A percentile compares a stretch with the other conserved stretches of the same genome.
These are phyloP conservation scores for Daldinia caldariorum DNA, from an alignment of 495 filamentous ascomycete species.

Conservation along the genomic window DNA sequence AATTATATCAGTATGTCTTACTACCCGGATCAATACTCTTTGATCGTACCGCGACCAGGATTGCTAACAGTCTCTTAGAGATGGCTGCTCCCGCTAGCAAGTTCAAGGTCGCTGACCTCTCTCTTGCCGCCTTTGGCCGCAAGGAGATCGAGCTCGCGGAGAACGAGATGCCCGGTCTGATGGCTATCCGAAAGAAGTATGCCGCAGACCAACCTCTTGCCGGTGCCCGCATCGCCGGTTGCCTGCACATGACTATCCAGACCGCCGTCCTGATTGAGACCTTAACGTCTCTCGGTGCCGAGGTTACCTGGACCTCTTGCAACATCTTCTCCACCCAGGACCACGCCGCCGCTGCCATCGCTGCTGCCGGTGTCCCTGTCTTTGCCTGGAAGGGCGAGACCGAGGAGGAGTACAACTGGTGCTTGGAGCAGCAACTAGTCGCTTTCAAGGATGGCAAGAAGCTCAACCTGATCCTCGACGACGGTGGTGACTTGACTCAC, in stretches of 20 bases:
- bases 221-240: slow-evolving; percentile 91
- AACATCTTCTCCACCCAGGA: slow-evolving; percentile 99
- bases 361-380: slow-evolving; percentile 91
- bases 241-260: slow-evolving; percentile 99
- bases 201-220: slow-evolving; percentile 90
- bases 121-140: slow-evolving; percentile 96
- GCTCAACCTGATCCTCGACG: slow-evolving; percentile 98
- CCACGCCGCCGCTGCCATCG: slow-evolving; percentile 97
- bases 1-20: slow-evolving; percentile 25
- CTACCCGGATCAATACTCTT: neutral
- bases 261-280: slow-evolving; percentile 99
- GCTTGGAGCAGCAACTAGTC: slow-evolving; percentile 95
- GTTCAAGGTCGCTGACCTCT: slow-evolving; percentile 98
- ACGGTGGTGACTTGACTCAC: slow-evolving; percentile 96
- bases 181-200: slow-evolving; percentile 93
- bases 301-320: slow-evolving; percentile 97
- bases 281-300: slow-evolving; percentile 89
- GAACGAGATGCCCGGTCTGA: slow-evolving; percentile 98
- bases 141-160: slow-evolving; percentile 98
- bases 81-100: slow-evolving; percentile 86
- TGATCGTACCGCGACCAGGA: neutral
- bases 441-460: slow-evolving; percentile 97
- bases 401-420: slow-evolving; percentile 99
- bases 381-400: slow-evolving; percentile 99
- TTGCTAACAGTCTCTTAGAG: slow-evolving; percentile 34